Base-by-base conservation (phyloP, 805 yeast genomes). In the Suhomyces kilbournensis region DNA sequence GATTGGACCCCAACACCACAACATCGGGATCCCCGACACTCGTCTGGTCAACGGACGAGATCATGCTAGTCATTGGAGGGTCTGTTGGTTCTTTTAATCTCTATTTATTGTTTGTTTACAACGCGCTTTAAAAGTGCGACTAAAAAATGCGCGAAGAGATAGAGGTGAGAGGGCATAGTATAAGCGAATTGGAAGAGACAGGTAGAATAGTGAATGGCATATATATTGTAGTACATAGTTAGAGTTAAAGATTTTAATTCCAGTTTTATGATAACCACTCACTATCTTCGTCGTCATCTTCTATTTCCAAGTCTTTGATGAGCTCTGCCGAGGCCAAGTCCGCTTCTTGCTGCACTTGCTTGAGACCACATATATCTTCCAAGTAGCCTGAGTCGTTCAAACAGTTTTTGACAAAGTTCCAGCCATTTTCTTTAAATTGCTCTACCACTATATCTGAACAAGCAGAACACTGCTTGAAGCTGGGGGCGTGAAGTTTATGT, bases 391-490 rank as follows among this genome's bases (percentile, higher is more conserved):
- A 70, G 56, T 88, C 84, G 53, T 84, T 75, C 50, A 96, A 72
- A 10, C 97, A 93, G 12, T 65, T 63, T 59, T 76, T 75, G 3
- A 94, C 89, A 74, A 93, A 93, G 4, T 81, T 83, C 98, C 98
- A 94, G 0, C 90, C 90, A 0, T 74, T 67, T 1, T 63, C 56
- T 20, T 67, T 54, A 69, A 77, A 90, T 8, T 72, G 77, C 3
- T 75, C 68, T 0, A 88, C 59, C 1, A 94, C 85, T 0, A 73
- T 59, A 0, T 69, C 56, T 1, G 96, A 88, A 61, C 99, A 94
- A 0, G 92, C 99, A 0, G 97, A 86, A 67, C 99, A 94, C 60
- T 81, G 76, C 38, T 77, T 73, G 69, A 88, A 96, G 28, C 84
- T 83, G 1, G 89, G 89, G 0, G 96, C 86, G 53, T 76, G 74